Conservation (phyloP, 2,329 filamentous ascomycete genomes). For the Cercospora canescens region DNA sequence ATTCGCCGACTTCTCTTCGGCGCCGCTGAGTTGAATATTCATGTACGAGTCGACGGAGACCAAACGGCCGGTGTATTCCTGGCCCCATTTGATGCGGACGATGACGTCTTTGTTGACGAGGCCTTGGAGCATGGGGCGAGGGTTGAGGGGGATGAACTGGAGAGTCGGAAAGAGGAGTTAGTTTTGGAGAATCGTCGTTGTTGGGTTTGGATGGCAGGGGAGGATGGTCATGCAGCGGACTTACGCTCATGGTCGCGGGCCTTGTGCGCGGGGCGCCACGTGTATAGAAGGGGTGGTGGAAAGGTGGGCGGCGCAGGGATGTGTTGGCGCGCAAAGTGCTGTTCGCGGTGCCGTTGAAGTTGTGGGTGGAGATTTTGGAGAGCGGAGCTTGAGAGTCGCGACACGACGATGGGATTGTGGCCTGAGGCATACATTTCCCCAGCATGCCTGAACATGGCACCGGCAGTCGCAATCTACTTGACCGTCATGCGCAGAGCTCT, state of each 20-base stretch:
- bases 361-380: neutral
- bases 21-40: slow-evolving; percentile 91
- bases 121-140: slow-evolving; percentile 91
- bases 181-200: neutral
- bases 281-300: neutral
- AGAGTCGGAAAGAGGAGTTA: neutral
- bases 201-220: neutral
- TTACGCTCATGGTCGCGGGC: slow-evolving; percentile 28
- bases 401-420: neutral
- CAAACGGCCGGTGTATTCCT: slow-evolving; percentile 93
- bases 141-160: slow-evolving; percentile 87
- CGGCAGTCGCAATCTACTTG: too few species aligned
- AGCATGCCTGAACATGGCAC: neutral
- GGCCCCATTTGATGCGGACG: slow-evolving; percentile 95
- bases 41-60: slow-evolving; percentile 97
- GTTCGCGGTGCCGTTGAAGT: neutral
- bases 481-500: neutral
- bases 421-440: neutral
- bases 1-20: slow-evolving; percentile 82
- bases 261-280: neutral
- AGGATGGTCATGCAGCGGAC: neutral
- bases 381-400: neutral
- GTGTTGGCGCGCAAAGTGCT: neutral
- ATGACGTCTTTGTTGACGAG: slow-evolving; percentile 91
- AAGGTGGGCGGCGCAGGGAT: neutral